phyloP scores from a whole-genome alignment of 2,329 filamentous ascomycete genomes.

The Lachnellula willkommii region DNA sequence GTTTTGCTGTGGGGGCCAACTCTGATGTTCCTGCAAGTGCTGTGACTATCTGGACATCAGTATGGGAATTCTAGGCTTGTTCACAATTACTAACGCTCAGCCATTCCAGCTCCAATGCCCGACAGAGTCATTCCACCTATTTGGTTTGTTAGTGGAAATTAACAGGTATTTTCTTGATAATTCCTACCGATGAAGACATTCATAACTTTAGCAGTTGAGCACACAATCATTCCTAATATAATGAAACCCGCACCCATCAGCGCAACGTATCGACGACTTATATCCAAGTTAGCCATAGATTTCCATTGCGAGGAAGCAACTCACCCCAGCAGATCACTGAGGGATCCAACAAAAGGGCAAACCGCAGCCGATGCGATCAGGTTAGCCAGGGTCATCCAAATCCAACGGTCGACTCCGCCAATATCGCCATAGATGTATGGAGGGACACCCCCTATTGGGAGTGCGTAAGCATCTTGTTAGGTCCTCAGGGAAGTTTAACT shows the following conservation, averaged over 20 bases:
- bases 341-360: conserved; percentile 58
- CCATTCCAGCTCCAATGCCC: conserved; percentile 61
- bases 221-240: conserved; percentile 55
- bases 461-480: neutral
- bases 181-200: conserved; percentile 53
- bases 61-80: too few relatives aligned
- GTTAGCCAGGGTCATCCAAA: conserved; percentile 13
- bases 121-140: conserved; percentile 48
- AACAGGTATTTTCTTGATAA: neutral
- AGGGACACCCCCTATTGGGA: conserved; percentile 37
- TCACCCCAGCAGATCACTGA: conserved; percentile 56
- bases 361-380: conserved; percentile 27
- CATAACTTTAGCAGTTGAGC: conserved; percentile 53
- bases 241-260: conserved; percentile 49
- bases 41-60: conserved; percentile 39
- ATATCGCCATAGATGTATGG: conserved; percentile 54
- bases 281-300: neutral
- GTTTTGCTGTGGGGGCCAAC: conserved; percentile 59
- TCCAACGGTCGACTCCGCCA: conserved; percentile 43
- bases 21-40: conserved; percentile 64
- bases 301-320: neutral
- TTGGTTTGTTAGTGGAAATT: neutral
- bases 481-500: conserved; percentile 9
- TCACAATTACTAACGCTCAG: conserved; percentile 39
- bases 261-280: conserved; percentile 49